These are phyloP conservation scores for Auxenochlorella pyrenoidosa DNA, from an alignment of 139 green algal species.

Conservation along the genomic window DNA sequence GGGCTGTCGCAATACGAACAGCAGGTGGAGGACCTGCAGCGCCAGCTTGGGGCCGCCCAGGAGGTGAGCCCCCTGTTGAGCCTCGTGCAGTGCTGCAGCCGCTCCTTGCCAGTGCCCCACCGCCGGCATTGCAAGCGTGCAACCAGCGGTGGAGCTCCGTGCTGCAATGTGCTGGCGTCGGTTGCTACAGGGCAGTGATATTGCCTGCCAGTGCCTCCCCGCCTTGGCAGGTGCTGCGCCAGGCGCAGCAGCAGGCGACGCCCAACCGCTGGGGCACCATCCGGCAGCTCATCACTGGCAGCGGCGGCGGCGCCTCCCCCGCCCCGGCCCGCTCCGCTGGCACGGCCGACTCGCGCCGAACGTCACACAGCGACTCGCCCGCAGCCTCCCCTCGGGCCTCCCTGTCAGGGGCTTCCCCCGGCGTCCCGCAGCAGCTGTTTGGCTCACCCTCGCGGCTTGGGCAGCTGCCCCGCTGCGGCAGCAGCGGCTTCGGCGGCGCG, in stretches of 20 bases:
- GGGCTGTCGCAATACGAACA: slow-evolving; percentile 9
- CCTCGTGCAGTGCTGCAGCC: too few relatives aligned
- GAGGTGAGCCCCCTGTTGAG: background rate
- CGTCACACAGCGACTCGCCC: background rate
- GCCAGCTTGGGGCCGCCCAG: background rate
- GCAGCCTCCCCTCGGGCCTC: background rate
- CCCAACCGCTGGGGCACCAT: background rate
- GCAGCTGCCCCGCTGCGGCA: background rate
- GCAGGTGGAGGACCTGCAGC: slow-evolving; percentile 9
- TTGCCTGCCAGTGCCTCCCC: background rate
- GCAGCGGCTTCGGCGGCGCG: background rate
- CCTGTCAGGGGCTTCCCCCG: background rate
- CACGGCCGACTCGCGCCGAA: background rate
- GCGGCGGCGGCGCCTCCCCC: background rate
- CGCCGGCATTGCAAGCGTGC: background rate
- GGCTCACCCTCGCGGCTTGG: slow-evolving; percentile 9
- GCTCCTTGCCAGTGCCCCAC: too few relatives aligned
- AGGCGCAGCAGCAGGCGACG: slow-evolving; percentile 6
- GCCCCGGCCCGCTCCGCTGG: background rate
- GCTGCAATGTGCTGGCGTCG: background rate
- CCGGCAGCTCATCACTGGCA: background rate
- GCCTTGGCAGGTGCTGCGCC: background rate
- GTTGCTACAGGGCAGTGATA: too few relatives aligned
- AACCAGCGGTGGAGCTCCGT: background rate
- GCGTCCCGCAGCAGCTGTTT: slow-evolving; percentile 1